Evolutionary conservation across 805 yeast species (phyloP), one percentile per base, ranked within the genome.

Genomic region (Pichia phayaonensis): DNA sequence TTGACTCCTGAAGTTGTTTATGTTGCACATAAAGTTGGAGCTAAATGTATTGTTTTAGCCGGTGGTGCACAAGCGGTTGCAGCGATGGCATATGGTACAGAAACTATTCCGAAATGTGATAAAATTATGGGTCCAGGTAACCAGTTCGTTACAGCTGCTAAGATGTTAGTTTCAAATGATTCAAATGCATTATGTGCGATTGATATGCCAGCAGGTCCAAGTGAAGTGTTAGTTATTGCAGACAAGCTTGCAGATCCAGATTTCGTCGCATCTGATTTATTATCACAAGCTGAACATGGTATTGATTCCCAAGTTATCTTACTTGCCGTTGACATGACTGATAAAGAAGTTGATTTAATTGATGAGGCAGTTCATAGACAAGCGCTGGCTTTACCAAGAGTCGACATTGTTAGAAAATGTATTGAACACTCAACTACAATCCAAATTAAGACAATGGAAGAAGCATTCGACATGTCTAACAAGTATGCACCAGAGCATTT

Each of bases 41-140:
- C 97, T 41, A 76, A 81, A 53, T 79, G 84, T 59, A 90, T 94
- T 62, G 89, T 94, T 11, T 74, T 94, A 60, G 99, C 99, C 1
- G 99, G 99, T 61, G 99, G 99, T 63, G 99, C 99, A 4, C 99
- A 94, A 74, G 99, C 99, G 7, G 88, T 94, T 47, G 96, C 97
- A 44, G 95, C 99, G 6, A 81, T 94, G 96, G 99, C 99, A 1
- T 94, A 94, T 66, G 99, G 99, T 65, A 94, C 99, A 15, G 89
- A 88, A 60, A 72, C 86, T 38, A 84, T 94, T 46, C 86, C 95
- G 47, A 94, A 94, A 70, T 92, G 92, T 64, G 97, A 94, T 70
- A 94, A 94, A 76, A 90, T 94, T 55, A 76, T 94, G 67, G 99
- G 99, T 45, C 99, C 99, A 23, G 99, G 99, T 54, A 94, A 94